Percentiles rank a stretch among this genome's conserved stretches.
phyloP scores from a whole-genome alignment of 257 asterid genomes.

The Coffea eugenioides region DNA sequence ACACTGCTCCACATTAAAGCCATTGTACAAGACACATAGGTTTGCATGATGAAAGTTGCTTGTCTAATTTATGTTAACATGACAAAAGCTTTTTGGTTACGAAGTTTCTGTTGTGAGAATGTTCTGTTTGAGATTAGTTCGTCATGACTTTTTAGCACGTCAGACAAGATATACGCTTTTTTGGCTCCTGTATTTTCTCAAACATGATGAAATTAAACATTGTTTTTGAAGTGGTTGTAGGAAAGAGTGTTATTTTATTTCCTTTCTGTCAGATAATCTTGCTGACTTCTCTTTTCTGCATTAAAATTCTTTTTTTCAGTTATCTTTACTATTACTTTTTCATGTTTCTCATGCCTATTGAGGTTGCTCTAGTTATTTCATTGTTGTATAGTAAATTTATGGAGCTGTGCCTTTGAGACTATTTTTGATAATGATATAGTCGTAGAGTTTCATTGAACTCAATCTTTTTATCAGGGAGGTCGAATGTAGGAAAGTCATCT shows the following conservation, averaged over 20 bases:
- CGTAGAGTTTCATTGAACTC: not conserved
- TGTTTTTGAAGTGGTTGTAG: not conserved
- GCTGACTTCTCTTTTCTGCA: not conserved
- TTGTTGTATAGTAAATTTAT: not conserved
- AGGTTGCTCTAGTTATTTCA: not conserved
- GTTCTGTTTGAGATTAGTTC: not conserved
- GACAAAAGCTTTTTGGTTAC: not conserved
- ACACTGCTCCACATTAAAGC: not conserved
- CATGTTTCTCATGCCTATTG: not conserved
- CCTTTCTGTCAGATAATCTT: not conserved
- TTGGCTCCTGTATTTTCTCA: not conserved
- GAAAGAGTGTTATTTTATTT: not conserved
- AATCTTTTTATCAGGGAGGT: constrained; percentile 59
- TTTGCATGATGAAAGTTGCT: not conserved
- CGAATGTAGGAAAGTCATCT: constrained; percentile 97
- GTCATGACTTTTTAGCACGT: not conserved
- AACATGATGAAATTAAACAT: not conserved
- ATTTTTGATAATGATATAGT: not conserved
- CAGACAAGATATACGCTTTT: not conserved
- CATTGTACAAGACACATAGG: not conserved
- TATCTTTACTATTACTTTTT: constrained; percentile 1
- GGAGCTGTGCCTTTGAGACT: not conserved
- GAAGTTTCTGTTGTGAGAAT: too few species aligned
- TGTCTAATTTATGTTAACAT: not conserved
- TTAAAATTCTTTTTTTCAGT: not conserved